phyloP scores from a whole-genome alignment of 495 filamentous ascomycete genomes.

The Aspergillus kassunensis region DNA sequence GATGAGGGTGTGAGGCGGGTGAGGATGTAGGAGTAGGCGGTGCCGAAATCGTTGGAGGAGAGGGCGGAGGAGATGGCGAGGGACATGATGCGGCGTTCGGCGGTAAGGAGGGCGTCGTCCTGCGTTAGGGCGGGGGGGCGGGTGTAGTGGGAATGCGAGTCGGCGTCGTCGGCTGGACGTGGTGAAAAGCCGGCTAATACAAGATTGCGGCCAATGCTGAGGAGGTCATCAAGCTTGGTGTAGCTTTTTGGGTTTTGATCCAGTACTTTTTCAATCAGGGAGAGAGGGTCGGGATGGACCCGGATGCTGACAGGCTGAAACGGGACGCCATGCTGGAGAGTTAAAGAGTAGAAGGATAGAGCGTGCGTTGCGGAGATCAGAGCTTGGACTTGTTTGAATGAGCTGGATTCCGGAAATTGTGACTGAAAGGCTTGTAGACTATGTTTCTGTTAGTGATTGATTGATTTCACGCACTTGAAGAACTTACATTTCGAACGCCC shows the following conservation, averaged over 20 bases:
- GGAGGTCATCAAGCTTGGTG: slow-evolving; percentile 78
- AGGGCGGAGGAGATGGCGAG: slow-evolving; percentile 90
- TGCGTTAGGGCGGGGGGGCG: slow-evolving; percentile 9
- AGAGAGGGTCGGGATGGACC: slow-evolving; percentile 78
- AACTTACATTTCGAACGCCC: slow-evolving; percentile 75
- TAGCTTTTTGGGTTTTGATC: slow-evolving; percentile 85
- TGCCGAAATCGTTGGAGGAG: slow-evolving; percentile 87
- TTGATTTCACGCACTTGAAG: background rate
- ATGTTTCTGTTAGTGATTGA: slow-evolving; percentile 5
- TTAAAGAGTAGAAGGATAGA: slow-evolving; percentile 83
- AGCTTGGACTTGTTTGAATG: slow-evolving; percentile 56
- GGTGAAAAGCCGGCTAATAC: slow-evolving; percentile 60
- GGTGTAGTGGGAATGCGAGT: background rate
- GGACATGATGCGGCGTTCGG: slow-evolving; percentile 68
- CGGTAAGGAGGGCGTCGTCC: slow-evolving; percentile 30
- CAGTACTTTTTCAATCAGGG: slow-evolving; percentile 77
- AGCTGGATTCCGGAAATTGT: slow-evolving; percentile 54
- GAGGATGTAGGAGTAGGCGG: slow-evolving; percentile 91
- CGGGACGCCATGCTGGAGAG: slow-evolving; percentile 84
- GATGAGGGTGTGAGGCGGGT: slow-evolving; percentile 51
- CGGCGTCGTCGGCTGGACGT: slow-evolving; percentile 19
- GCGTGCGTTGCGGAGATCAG: slow-evolving; percentile 83
- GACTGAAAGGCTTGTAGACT: slow-evolving; percentile 68
- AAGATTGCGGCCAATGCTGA: slow-evolving; percentile 73
- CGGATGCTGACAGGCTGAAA: slow-evolving; percentile 90